Percentiles rank a stretch among this genome's conserved stretches.
Evolutionary conservation across 371 early-diverging fungal genomes (phyloP).

Genomic region (Rhizomucor miehei): DNA sequence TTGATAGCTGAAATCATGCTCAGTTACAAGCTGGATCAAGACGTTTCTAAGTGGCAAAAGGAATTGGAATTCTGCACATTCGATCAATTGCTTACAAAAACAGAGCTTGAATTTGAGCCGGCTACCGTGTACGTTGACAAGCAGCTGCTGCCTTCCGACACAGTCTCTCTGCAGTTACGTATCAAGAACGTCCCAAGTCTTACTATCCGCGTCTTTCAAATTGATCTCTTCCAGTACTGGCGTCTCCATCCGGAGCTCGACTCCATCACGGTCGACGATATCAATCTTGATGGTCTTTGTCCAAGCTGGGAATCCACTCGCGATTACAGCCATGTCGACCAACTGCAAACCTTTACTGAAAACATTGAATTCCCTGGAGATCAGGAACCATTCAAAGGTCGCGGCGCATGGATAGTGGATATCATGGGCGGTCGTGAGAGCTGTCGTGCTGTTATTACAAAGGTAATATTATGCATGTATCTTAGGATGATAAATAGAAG

Average conservation of each 20-base stretch:
- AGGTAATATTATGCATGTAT: slow-evolving; percentile 15
- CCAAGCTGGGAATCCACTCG: slow-evolving; percentile 38
- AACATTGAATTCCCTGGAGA: slow-evolving; percentile 20
- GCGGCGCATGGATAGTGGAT: slow-evolving; percentile 48
- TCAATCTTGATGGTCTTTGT: slow-evolving; percentile 37
- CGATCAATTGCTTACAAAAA: slow-evolving; percentile 12
- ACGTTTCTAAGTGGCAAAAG: slow-evolving; percentile 3
- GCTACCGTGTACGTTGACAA: neutral
- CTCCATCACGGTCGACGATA: slow-evolving; percentile 12
- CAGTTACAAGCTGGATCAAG: slow-evolving; percentile 2
- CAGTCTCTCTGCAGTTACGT: slow-evolving; percentile 13
- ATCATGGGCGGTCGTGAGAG: slow-evolving; percentile 40
- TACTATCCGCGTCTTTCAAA: slow-evolving; percentile 36
- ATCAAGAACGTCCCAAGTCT: slow-evolving; percentile 36
- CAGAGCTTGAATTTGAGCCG: neutral
- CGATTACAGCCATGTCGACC: slow-evolving; percentile 11
- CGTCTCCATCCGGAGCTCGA: slow-evolving; percentile 8
- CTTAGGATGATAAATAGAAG: neutral
- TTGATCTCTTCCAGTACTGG: slow-evolving; percentile 42
- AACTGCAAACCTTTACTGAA: slow-evolving; percentile 2
- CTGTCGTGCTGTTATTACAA: slow-evolving; percentile 42
- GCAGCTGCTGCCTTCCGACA: neutral
- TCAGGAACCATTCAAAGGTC: slow-evolving; percentile 29
- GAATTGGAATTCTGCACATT: slow-evolving; percentile 11
- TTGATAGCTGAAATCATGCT: slow-evolving; percentile 11